These are phyloP conservation scores for Pichia sp. DNA, from an alignment of 1,139 yeast species.

Conservation along the genomic window DNA sequence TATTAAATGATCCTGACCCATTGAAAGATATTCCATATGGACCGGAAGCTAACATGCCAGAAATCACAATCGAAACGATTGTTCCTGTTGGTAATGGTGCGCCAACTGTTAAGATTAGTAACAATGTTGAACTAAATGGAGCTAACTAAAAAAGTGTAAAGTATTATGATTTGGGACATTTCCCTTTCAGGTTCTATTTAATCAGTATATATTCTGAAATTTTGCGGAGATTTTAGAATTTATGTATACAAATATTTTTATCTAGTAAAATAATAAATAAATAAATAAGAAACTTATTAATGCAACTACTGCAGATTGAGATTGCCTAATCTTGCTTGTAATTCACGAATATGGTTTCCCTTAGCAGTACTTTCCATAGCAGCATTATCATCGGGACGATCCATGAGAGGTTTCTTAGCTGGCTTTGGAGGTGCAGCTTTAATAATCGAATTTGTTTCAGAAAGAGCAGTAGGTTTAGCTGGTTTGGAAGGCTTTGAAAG, in stretches of 20 bases:
- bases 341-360: slow-evolving; percentile 26
- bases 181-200: no score
- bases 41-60: slow-evolving; percentile 79
- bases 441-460: no score
- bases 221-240: no score
- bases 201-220: no score
- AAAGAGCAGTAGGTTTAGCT: not conserved
- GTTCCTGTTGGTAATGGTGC: slow-evolving; percentile 39
- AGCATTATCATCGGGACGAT: not conserved
- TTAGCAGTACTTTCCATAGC: slow-evolving; percentile 16
- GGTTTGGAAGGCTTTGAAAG: not conserved
- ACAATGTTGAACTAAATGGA: slow-evolving; percentile 3
- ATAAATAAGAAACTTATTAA: no score
- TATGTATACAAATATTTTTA: no score
- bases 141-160: no score
- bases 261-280: no score
- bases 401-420: slow-evolving; percentile 19
- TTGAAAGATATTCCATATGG: slow-evolving; percentile 52
- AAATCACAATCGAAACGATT: slow-evolving; percentile 61
- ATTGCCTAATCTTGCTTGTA: slow-evolving; percentile 25
- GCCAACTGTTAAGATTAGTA: slow-evolving; percentile 31
- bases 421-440: slow-evolving; percentile 31
- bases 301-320: slow-evolving; percentile 18
- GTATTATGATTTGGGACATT: no score
- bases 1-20: slow-evolving; percentile 9